Evolutionary conservation across 768 basidiomycete genomes (phyloP), one percentile per base, ranked within the genome.

Genomic region (Phaffia australis): DNA sequence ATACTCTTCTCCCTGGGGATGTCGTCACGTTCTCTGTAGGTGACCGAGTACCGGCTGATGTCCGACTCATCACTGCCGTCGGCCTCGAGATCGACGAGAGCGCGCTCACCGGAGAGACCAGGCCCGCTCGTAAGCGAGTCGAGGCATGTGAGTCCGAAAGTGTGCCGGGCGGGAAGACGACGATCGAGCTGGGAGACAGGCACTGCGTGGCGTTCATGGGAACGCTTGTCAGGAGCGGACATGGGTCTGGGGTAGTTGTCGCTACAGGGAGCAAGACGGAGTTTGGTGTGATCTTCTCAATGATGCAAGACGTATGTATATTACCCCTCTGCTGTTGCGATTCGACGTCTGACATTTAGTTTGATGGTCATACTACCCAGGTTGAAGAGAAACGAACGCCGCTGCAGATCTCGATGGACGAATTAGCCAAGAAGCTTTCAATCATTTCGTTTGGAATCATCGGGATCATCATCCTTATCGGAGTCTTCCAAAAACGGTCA

Each of bases 71-170:
- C 64, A 78, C 82, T 23, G 82, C 89, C 0, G 81, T 89, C 35
- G 89, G 91, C 71, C 81, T 97, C 42, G 93, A 97, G 74, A 85
- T 97, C 49, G 93, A 97, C 77, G 93, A 97, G 79, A 92, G 89
- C 71, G 90, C 89, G 71, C 76, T 97, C 60, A 97, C 93, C 14
- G 93, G 93, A 27, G 93, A 97, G 79, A 93, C 92, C 0, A 82
- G 82, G n/a, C 83, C 89, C 3, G 83, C 88, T 25, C 78, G 78
- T 72, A 97, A 97, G 78, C 78, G 78, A 56, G 73, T 78, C 0
- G 81, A 83, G 63, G 79, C 81, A 1, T 88, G 85, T 73, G 70
- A 69, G 46, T 42, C 35, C 4, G 35, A 42, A 42, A 11, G 35
- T 11, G 35, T 42, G 35, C 32, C 59, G 19, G 59, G 25, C 47